These are phyloP conservation scores for Kwoniella europaea DNA, from an alignment of 768 basidiomycete species.

Conservation along the genomic window DNA sequence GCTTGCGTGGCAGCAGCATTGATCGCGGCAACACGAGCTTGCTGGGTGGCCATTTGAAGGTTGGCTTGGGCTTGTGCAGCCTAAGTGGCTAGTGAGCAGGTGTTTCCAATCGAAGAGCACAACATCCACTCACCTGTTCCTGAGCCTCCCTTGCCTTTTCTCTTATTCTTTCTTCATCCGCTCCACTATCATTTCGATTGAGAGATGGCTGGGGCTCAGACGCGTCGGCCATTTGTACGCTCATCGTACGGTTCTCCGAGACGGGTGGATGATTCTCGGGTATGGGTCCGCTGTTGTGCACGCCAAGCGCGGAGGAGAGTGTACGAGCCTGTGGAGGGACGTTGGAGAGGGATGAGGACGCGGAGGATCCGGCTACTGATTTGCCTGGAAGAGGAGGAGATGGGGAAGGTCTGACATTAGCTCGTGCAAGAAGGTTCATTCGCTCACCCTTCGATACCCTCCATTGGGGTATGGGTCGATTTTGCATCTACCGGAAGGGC, in stretches of 20 bases:
- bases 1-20: slow-evolving; percentile 57
- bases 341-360: slow-evolving; percentile 39
- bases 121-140: slow-evolving; percentile 48
- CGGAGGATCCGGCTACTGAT: slow-evolving; percentile 37
- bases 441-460: slow-evolving; percentile 38
- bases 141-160: slow-evolving; percentile 57
- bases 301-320: slow-evolving; percentile 37
- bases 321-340: slow-evolving; percentile 34
- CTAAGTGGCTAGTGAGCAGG: slow-evolving; percentile 29
- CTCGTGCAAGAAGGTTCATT: not conserved
- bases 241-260: slow-evolving; percentile 35
- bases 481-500: slow-evolving; percentile 14
- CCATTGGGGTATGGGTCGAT: slow-evolving; percentile 28
- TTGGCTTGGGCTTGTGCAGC: slow-evolving; percentile 55
- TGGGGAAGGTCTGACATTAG: slow-evolving; percentile 3
- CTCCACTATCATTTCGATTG: slow-evolving; percentile 27
- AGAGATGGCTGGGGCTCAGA: slow-evolving; percentile 26
- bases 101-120: too few relatives aligned
- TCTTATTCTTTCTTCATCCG: slow-evolving; percentile 52
- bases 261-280: slow-evolving; percentile 16
- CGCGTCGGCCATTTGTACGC: slow-evolving; percentile 54
- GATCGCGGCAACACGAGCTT: slow-evolving; percentile 56
- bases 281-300: slow-evolving; percentile 15
- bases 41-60: slow-evolving; percentile 55
- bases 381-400: slow-evolving; percentile 12